Conservation (phyloP, 495 filamentous ascomycete genomes). For the Baudoinia panamericana region DNA sequence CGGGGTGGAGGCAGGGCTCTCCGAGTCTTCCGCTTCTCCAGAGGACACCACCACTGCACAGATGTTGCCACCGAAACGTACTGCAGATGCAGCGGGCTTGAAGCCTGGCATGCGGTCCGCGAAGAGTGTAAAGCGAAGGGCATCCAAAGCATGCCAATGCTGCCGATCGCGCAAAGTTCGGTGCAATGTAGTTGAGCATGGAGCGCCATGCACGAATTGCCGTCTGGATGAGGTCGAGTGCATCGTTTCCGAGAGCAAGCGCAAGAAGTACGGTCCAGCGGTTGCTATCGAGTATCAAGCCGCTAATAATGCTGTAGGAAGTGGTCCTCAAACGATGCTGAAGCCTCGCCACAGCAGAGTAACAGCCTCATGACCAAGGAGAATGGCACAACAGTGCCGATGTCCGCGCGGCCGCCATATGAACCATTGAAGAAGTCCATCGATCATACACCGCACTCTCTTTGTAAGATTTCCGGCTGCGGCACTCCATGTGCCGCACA, state of each 20-base stretch:
- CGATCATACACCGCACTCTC: slow-evolving; percentile 47
- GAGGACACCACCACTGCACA: background rate
- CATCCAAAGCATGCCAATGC: slow-evolving; percentile 75
- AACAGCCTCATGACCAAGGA: background rate
- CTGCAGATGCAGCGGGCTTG: slow-evolving; percentile 29
- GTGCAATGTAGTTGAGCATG: slow-evolving; percentile 82
- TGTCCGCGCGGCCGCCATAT: slow-evolving; percentile 18
- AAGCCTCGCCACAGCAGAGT: background rate
- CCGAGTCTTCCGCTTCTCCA: slow-evolving; percentile 15
- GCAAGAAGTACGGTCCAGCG: slow-evolving; percentile 53
- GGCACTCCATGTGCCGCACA: too few species aligned
- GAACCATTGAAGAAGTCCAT: slow-evolving; percentile 18
- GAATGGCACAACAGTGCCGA: slow-evolving; percentile 6
- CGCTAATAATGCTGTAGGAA: slow-evolving; percentile 6
- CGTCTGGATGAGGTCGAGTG: slow-evolving; percentile 78
- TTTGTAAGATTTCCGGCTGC: too few species aligned
- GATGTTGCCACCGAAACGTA: slow-evolving; percentile 27
- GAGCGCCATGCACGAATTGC: slow-evolving; percentile 81
- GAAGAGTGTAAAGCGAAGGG: slow-evolving; percentile 57
- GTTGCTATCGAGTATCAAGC: background rate
- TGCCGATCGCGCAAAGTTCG: slow-evolving; percentile 84
- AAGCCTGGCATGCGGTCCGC: slow-evolving; percentile 34
- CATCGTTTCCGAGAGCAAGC: slow-evolving; percentile 78
- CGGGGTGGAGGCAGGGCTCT: background rate
- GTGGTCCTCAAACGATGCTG: slow-evolving; percentile 14